A percentile compares a stretch with the other conserved stretches of the same genome.
These are phyloP conservation scores for Pezizomycotina sp. DNA, from an alignment of 2,329 filamentous ascomycete genomes.

Conservation along the genomic window DNA sequence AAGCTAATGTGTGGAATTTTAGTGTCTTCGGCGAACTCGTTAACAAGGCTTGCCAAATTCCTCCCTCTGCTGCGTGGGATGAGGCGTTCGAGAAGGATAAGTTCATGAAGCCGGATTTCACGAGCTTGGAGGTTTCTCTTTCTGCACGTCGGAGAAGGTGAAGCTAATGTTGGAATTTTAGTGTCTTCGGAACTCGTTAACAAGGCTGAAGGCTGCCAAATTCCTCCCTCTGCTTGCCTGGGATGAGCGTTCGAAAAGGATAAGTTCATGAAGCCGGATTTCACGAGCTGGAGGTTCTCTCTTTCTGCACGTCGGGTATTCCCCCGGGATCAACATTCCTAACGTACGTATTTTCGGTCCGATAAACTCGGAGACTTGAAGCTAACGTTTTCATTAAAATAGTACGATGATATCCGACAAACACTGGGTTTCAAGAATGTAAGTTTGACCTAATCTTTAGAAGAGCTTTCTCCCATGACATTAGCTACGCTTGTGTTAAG, in stretches of 20 bases:
- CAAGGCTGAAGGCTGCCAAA: conserved; percentile 16
- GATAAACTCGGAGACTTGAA: conserved; percentile 21
- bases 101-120: conserved; percentile 91
- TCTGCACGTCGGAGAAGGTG: no score
- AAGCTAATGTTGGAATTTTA: conserved; percentile 21
- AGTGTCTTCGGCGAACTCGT: conserved; percentile 61
- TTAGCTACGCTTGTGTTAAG: no score
- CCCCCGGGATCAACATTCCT: conserved; percentile 32
- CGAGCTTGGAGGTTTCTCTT: conserved; percentile 82
- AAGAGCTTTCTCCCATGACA: background rate
- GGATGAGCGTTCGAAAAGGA: conserved; percentile 79
- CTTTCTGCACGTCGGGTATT: conserved; percentile 34
- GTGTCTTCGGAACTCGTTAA: conserved; percentile 26
- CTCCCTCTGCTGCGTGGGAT: conserved; percentile 77
- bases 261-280: conserved; percentile 86
- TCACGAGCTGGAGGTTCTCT: conserved; percentile 53
- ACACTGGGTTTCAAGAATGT: conserved; percentile 84
- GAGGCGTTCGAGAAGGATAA: conserved; percentile 89
- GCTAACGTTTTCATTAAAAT: conserved; percentile 1
- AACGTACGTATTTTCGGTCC: conserved; percentile 33
- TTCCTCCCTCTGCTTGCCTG: background rate
- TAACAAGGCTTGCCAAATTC: conserved; percentile 60
- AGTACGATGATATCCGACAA: conserved; percentile 62
- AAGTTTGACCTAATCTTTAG: conserved; percentile 25
- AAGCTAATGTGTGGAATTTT: no score